phyloP scores from a whole-genome alignment of 331 rosid genomes.

The Pyrus hybrid region DNA sequence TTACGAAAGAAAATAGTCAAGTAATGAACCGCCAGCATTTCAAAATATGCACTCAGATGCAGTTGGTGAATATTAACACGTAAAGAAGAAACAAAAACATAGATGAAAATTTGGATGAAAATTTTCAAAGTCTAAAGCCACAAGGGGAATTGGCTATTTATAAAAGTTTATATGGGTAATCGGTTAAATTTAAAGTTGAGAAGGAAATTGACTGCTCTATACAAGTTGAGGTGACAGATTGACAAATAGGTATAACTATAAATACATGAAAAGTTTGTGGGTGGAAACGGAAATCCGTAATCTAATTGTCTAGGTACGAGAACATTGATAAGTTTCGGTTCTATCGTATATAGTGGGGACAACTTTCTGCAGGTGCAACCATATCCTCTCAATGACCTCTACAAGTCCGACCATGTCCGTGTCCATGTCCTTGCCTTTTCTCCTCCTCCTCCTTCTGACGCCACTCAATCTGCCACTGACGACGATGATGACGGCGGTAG shows the following conservation, averaged over 20 bases:
- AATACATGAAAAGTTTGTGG: background rate
- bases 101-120: no score
- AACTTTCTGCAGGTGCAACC: background rate
- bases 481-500: background rate
- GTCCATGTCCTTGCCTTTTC: background rate
- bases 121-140: no score
- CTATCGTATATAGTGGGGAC: background rate
- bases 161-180: no score
- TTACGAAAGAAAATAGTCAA: no score
- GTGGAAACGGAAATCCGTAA: background rate
- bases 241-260: background rate
- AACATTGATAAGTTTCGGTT: no score
- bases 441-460: background rate
- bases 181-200: no score
- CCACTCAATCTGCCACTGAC: background rate
- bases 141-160: rapidly evolving
- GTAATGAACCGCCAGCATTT: no score
- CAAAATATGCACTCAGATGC: no score
- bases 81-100: no score
- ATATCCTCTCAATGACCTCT: background rate
- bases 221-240: no score
- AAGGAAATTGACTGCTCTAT: no score
- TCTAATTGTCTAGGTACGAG: background rate
- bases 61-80: no score
- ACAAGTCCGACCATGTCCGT: background rate